Conservation (phyloP, 257 asterid species). For the Solanum commersonii region DNA sequence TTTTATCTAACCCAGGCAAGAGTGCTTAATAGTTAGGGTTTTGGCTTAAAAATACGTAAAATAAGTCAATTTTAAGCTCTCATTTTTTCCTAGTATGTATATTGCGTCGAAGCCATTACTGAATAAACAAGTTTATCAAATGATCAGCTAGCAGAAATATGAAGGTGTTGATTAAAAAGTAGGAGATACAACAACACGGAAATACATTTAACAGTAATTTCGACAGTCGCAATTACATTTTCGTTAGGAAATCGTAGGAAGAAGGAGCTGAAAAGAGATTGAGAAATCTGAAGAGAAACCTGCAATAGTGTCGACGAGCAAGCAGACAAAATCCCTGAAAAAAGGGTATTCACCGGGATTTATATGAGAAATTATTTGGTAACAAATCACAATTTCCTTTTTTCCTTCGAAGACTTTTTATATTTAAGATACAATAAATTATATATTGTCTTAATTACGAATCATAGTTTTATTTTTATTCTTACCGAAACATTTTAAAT, state of each 20-base stretch:
- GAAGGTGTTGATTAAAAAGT: neutral
- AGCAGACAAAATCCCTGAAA: neutral
- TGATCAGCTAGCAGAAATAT: neutral
- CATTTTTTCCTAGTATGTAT: neutral
- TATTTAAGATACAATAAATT: no score
- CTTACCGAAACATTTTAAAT: neutral
- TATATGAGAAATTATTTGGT: neutral
- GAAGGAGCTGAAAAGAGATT: neutral
- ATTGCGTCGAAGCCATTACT: neutral
- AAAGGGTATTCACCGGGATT: neutral
- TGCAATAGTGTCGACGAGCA: neutral
- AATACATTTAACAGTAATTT: neutral
- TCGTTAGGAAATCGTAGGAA: neutral
- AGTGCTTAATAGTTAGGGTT: neutral
- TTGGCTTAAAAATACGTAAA: neutral
- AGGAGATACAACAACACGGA: neutral
- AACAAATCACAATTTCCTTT: no score
- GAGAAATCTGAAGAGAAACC: neutral
- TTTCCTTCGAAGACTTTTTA: no score
- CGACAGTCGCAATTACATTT: neutral
- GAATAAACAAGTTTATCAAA: neutral
- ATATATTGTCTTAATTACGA: neutral
- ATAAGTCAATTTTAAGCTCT: neutral
- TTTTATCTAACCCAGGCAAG: neutral
- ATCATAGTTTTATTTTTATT: no score